phyloP scores from a whole-genome alignment of 148 eudicot species.

The Nyssa sinensis region DNA sequence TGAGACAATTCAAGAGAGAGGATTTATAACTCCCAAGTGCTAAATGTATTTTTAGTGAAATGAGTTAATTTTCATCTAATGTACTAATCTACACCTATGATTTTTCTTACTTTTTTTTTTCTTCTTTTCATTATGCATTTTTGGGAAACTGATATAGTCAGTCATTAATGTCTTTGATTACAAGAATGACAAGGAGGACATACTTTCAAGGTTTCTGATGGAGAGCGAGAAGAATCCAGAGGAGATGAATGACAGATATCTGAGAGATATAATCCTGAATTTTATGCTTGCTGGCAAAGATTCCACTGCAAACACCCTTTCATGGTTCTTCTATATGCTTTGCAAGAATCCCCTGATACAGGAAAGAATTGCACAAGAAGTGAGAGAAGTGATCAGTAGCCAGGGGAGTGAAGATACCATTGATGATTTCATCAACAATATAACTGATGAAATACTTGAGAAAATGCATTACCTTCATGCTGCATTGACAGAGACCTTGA shows the following conservation, averaged over 20 bases:
- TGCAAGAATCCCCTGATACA: constrained; percentile 61
- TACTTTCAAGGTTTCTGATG: constrained; percentile 58
- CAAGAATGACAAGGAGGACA: constrained; percentile 60
- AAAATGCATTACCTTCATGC: constrained; percentile 71
- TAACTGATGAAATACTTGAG: constrained; percentile 46
- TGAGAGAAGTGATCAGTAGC: constrained; percentile 17
- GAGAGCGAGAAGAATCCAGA: constrained; percentile 53
- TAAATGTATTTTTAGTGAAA: neutral
- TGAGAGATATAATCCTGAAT: constrained; percentile 64
- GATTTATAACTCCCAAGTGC: neutral
- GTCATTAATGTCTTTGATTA: constrained; percentile 3
- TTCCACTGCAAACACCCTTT: constrained; percentile 56
- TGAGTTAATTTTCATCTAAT: neutral
- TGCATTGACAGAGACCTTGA: constrained; percentile 53
- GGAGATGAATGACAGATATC: constrained; percentile 39
- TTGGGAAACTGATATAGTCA: neutral
- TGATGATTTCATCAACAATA: constrained; percentile 32
- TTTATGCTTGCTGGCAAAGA: constrained; percentile 77
- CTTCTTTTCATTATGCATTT: neutral
- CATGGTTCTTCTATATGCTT: constrained; percentile 74
- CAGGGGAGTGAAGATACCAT: constrained; percentile 17
- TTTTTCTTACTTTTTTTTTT: neutral
- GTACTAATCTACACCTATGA: neutral
- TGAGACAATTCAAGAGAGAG: too few species aligned
- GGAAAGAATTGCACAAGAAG: constrained; percentile 57